A percentile compares a stretch with the other conserved stretches of the same genome.
phyloP scores from a whole-genome alignment of 2,329 filamentous ascomycete genomes.

The Aspergillus aculeatus region DNA sequence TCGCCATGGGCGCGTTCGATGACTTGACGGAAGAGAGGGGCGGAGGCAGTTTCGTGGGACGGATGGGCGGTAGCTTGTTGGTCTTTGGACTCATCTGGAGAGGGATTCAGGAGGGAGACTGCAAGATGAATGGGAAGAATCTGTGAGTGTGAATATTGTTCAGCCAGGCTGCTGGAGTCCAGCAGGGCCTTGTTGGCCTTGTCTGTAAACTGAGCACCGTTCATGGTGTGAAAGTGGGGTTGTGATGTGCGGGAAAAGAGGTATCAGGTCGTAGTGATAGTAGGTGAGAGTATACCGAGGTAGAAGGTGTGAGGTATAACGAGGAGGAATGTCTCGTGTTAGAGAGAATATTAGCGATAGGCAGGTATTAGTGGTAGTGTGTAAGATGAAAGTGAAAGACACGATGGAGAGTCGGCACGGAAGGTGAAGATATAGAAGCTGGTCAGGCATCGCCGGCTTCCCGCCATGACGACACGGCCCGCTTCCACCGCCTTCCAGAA shows the following conservation, averaged over 20 bases:
- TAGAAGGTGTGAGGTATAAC: background rate
- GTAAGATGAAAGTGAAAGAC: background rate
- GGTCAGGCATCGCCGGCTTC: conserved; percentile 12
- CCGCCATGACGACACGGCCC: conserved; percentile 31
- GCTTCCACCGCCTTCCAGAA: conserved; percentile 41
- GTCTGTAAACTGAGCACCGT: conserved; percentile 75
- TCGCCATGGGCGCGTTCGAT: conserved; percentile 93
- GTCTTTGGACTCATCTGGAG: conserved; percentile 66
- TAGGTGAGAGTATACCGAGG: background rate
- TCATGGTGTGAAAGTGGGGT: conserved; percentile 31
- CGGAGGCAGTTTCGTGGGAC: conserved; percentile 60
- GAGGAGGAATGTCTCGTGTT: background rate
- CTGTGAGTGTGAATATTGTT: conserved; percentile 88
- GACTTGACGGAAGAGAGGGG: conserved; percentile 90
- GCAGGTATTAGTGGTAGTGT: background rate
- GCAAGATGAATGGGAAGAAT: conserved; percentile 87
- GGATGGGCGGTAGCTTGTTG: conserved; percentile 67
- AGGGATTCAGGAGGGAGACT: conserved; percentile 51
- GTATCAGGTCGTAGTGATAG: background rate
- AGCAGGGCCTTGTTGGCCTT: conserved; percentile 84
- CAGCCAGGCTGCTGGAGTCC: conserved; percentile 82
- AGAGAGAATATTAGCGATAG: background rate
- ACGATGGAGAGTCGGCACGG: background rate
- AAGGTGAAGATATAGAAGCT: conserved; percentile 10
- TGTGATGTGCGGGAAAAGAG: background rate